Base-by-base conservation (phyloP, 1,284 basidiomycete species). In the Trametes polyzona region DNA sequence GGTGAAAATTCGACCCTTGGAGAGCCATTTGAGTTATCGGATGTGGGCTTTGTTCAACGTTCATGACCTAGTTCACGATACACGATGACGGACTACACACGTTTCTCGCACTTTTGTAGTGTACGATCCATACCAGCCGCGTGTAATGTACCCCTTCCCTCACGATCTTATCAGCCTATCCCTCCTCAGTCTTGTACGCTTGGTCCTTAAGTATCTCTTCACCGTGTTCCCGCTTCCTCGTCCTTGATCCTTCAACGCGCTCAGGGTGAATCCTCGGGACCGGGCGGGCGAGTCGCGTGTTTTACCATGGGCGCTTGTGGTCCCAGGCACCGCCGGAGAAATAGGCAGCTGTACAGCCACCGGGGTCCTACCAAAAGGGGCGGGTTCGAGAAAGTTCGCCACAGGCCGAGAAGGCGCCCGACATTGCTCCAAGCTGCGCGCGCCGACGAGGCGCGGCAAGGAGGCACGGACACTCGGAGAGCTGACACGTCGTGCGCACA, bases 381-480 rank as follows among this genome's bases (percentile, higher is more conserved):
- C 16, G 7, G 10, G 49, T 37, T 59, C 58, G 47, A 50, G 54
- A 53, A 60, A 21, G 32, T 60, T 60, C 58, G 47, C 33, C 23
- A 23, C 17, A 16, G 26, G 29, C 14, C 53, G n/a, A 30, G 56
- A 51, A 39, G 8, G 24, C 44, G 26, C 56, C 12, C 27, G 51
- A 42, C 27, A 29, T 17, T 16, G 19, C 57, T 17, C 33, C 36
- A 42, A 29, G 24, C 42, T 41, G 51, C 52, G 52, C 21, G 46
- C 17, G 21, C 33, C 39, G 32, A 10, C 30, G 30, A 24, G n/a
- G 44, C 23, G 27, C 12, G 26, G 19, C 41, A 7, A 21, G 30
- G 23, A 11, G 17, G 40, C n/a, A n/a, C n/a, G n/a, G n/a, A n/a
- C n/a, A 12, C 33, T 35, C 33, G 41, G 41, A n/a, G n/a, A n/a